Evolutionary conservation across 2,329 filamentous ascomycete species (phyloP), one percentile per base, ranked within the genome.

Genomic region (Claviceps pazoutovae): DNA sequence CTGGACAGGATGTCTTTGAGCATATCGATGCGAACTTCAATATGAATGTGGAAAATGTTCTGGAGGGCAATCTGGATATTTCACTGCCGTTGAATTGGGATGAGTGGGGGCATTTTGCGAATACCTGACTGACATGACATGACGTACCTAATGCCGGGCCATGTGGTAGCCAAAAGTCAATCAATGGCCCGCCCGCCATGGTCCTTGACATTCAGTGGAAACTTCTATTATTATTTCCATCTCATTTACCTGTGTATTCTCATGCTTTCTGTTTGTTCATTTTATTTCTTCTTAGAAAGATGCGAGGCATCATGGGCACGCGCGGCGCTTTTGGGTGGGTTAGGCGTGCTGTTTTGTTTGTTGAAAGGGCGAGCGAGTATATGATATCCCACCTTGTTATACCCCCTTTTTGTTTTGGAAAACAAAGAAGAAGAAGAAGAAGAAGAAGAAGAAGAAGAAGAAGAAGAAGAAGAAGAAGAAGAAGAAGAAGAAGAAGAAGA

Each of bases 1-100:
- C 71, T 1, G 74, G 75, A 1, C 64, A 76, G n/a, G 74, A 79
- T 45, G 65, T 79, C 1, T 78, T 78, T 56, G 73, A 72, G 3
- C 71, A 77, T 44, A 76, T 79, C 26, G 76, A 77, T 48, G 75
- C 75, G 2, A 75, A 64, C 48, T 79, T 79, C 56, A 70, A 79
- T 48, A 57, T 79, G 1, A 70, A 69, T 23, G 72, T 78, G 23
- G 75, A 79, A 56, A 74, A 76, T 17, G 75, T 72, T 0, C 61
- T 79, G 0, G 74, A 78, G 52, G 74, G 74, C 0, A 78, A 78
- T 50, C 62, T 79, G 2, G 76, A 79, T 46, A 74, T 79, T 49
- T 73, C 72, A 0, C 63, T 74, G 13, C 75, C 75, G 0, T 70
- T 74, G 1, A 76, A 75, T 43, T 79, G 74, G 75, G 64, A 64